phyloP scores from a whole-genome alignment of 441 rosid species.

The Cnidoscolus chayamansa region DNA sequence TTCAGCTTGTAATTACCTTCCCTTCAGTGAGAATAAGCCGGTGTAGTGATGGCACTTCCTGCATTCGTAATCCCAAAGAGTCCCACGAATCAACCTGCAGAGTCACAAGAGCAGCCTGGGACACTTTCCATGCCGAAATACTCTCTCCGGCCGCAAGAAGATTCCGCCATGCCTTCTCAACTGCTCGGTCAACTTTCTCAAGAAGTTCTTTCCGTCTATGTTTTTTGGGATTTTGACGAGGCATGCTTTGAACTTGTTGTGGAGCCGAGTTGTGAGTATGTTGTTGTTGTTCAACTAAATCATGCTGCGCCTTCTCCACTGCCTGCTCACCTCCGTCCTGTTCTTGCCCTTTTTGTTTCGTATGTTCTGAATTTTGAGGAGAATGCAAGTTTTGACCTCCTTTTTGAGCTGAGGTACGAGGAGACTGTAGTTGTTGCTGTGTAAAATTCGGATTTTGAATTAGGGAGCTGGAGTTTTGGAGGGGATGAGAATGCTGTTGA shows the following conservation, averaged over 20 bases:
- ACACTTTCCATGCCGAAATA: constrained; percentile 67
- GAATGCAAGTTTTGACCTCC: not conserved
- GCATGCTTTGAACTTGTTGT: not conserved
- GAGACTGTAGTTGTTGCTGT: not conserved
- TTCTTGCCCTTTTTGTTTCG: not conserved
- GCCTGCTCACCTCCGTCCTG: not conserved
- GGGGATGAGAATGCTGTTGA: constrained; percentile 3
- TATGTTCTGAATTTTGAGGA: constrained; percentile 1
- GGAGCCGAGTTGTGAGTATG: not conserved
- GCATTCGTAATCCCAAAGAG: constrained; percentile 68
- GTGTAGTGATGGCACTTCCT: constrained; percentile 64
- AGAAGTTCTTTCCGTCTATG: constrained; percentile 28
- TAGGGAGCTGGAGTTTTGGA: constrained; percentile 17
- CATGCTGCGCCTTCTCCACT: not conserved
- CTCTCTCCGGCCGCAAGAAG: constrained; percentile 47
- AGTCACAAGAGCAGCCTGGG: constrained; percentile 39
- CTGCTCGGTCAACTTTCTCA: constrained; percentile 43
- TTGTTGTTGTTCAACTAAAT: not conserved
- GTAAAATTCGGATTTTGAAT: constrained; percentile 31
- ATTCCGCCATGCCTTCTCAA: constrained; percentile 42
- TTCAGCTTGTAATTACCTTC: constrained; percentile 44
- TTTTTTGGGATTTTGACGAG: not conserved
- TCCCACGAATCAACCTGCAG: constrained; percentile 72
- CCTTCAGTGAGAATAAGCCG: constrained; percentile 65
- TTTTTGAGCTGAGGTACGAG: not conserved